Evolutionary conservation across 2,329 filamentous ascomycete species (phyloP).

Genomic region (Fusarium torreyae): DNA sequence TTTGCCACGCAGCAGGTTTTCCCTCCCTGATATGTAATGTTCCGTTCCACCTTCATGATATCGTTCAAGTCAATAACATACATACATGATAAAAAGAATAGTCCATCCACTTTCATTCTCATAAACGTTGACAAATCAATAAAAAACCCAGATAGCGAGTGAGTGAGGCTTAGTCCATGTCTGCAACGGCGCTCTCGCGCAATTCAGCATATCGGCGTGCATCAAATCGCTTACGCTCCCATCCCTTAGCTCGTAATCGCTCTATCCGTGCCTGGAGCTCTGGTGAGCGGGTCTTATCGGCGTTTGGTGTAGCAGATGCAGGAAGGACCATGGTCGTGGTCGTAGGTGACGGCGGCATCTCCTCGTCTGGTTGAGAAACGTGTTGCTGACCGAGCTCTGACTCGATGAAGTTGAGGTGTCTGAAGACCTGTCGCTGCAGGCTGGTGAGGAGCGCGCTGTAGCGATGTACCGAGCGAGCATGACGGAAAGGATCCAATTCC

Average conservation of each 20-base stretch:
- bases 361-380: slow-evolving; percentile 46
- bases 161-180: slow-evolving; percentile 55
- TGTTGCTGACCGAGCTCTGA: slow-evolving; percentile 51
- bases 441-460: slow-evolving; percentile 64
- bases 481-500: slow-evolving; percentile 56
- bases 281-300: slow-evolving; percentile 56
- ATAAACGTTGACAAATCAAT: slow-evolving; percentile 5
- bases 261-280: slow-evolving; percentile 69
- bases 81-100: slow-evolving; percentile 27
- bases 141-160: background rate
- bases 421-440: slow-evolving; percentile 64
- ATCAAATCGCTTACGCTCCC: slow-evolving; percentile 71
- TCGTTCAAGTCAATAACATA: slow-evolving; percentile 36
- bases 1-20: slow-evolving; percentile 14
- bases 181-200: slow-evolving; percentile 66
- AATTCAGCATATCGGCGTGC: slow-evolving; percentile 67
- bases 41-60: slow-evolving; percentile 29
- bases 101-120: slow-evolving; percentile 1
- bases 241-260: slow-evolving; percentile 67
- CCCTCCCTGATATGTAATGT: background rate
- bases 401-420: slow-evolving; percentile 65
- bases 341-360: slow-evolving; percentile 7
- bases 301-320: slow-evolving; percentile 31
- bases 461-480: slow-evolving; percentile 63
- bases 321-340: background rate